Percentiles rank a stretch among this genome's conserved stretches.
Conservation (phyloP, 2,329 filamentous ascomycete genomes). For the Chaetomium olivaceum region DNA sequence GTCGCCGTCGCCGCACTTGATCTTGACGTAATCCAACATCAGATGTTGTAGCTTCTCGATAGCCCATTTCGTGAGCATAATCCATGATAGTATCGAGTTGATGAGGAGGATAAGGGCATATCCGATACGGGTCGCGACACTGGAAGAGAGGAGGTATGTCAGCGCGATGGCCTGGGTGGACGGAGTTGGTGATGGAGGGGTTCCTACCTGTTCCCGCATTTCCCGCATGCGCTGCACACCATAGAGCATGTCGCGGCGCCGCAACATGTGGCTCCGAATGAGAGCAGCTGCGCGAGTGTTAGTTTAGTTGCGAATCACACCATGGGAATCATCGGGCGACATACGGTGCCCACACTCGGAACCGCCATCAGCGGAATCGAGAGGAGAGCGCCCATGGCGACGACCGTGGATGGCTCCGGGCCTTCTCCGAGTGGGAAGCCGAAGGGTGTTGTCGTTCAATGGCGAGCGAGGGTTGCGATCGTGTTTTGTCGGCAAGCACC, state of each 20-base stretch:
- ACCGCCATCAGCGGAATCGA: constrained; percentile 87
- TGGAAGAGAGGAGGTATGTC: constrained; percentile 40
- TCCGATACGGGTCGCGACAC: constrained; percentile 94
- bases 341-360: constrained; percentile 81
- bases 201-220: constrained; percentile 86
- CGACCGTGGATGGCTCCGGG: constrained; percentile 2
- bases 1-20: constrained; percentile 84
- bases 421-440: neutral
- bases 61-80: constrained; percentile 98
- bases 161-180: constrained; percentile 22
- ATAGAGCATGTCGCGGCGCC: constrained; percentile 95
- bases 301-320: constrained; percentile 9
- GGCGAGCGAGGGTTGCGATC: neutral
- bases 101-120: constrained; percentile 92
- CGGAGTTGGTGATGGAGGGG: neutral
- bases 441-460: neutral
- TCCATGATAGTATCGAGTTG: constrained; percentile 97
- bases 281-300: constrained; percentile 59
- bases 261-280: constrained; percentile 86
- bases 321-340: constrained; percentile 39
- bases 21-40: constrained; percentile 93
- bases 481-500: neutral
- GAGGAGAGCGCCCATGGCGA: constrained; percentile 81
- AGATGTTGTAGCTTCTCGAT: constrained; percentile 92
- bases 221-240: constrained; percentile 92